Percentiles rank a stretch among this genome's conserved stretches.
phyloP scores from a whole-genome alignment of 1,284 basidiomycete species.

The Laetiporus sulphureus region DNA sequence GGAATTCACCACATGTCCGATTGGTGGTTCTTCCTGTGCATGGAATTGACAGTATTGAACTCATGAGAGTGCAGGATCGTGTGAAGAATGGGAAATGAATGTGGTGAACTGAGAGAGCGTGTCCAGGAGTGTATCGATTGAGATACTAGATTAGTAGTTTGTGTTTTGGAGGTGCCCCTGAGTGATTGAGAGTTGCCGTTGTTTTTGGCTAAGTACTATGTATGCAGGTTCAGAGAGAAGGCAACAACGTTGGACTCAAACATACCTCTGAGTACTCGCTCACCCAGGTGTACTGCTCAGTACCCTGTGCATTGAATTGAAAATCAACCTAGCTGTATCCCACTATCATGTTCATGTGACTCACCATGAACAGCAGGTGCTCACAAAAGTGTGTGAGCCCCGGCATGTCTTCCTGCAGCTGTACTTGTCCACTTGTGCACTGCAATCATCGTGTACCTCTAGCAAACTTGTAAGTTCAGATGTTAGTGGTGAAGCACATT shows the following conservation, averaged over 20 bases:
- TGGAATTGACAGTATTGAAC: constrained; percentile 95
- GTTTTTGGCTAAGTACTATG: constrained; percentile 84
- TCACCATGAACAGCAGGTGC: constrained; percentile 92
- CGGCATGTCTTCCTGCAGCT: constrained; percentile 69
- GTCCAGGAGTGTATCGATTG: constrained; percentile 74
- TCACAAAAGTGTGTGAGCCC: constrained; percentile 93
- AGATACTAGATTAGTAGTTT: constrained; percentile 91
- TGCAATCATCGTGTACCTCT: too few relatives aligned
- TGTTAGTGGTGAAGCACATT: constrained; percentile 30
- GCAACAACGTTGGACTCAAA: neutral
- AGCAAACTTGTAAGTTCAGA: too few relatives aligned
- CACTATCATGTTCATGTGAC: too few relatives aligned
- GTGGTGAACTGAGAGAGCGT: constrained; percentile 89
- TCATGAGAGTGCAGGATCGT: constrained; percentile 91
- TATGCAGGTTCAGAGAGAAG: neutral
- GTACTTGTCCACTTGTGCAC: constrained; percentile 1
- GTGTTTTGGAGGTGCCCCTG: constrained; percentile 87
- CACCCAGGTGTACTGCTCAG: constrained; percentile 79
- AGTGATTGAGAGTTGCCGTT: constrained; percentile 93
- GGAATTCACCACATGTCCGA: constrained; percentile 95
- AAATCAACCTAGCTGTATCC: neutral
- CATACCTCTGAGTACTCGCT: constrained; percentile 85
- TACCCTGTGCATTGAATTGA: constrained; percentile 45
- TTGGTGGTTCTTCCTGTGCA: constrained; percentile 98
- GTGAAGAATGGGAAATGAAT: constrained; percentile 92